Evolutionary conservation across 495 filamentous ascomycete species (phyloP).

Genomic region (Neurospora sp.): DNA sequence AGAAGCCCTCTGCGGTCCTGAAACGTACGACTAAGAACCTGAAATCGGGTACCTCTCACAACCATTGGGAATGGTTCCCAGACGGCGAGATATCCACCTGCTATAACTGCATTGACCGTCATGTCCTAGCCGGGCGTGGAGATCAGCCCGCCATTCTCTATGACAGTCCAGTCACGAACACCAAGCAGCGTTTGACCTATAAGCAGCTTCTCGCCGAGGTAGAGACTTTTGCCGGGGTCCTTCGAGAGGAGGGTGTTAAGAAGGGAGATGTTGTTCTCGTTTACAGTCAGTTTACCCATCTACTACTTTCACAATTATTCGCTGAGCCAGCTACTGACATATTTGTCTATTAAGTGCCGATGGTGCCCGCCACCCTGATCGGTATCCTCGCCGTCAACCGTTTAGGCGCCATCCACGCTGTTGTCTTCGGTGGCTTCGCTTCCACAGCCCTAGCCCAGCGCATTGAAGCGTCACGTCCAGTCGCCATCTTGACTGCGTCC

Average conservation of each 20-base stretch:
- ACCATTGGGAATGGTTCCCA: conserved; percentile 76
- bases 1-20: conserved; percentile 45
- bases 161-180: conserved; percentile 78
- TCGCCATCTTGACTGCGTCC: conserved; percentile 73
- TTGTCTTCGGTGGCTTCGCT: conserved; percentile 90
- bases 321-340: background rate
- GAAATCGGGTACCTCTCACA: conserved; percentile 27
- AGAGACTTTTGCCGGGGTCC: conserved; percentile 69
- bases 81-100: conserved; percentile 81
- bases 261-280: conserved; percentile 88
- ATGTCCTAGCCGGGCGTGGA: conserved; percentile 67
- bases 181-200: conserved; percentile 65
- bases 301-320: background rate
- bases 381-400: conserved; percentile 74
- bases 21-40: conserved; percentile 32
- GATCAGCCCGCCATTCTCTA: conserved; percentile 68
- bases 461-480: conserved; percentile 71
- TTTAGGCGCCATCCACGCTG: conserved; percentile 79
- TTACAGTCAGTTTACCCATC: conserved; percentile 54
- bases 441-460: conserved; percentile 73
- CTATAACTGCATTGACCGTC: conserved; percentile 85
- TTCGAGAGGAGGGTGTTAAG: conserved; percentile 72
- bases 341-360: conserved; percentile 58
- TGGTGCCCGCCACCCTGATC: conserved; percentile 83
- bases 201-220: conserved; percentile 69